phyloP scores from a whole-genome alignment of 768 basidiomycete genomes.

The Mycena galericulata region DNA sequence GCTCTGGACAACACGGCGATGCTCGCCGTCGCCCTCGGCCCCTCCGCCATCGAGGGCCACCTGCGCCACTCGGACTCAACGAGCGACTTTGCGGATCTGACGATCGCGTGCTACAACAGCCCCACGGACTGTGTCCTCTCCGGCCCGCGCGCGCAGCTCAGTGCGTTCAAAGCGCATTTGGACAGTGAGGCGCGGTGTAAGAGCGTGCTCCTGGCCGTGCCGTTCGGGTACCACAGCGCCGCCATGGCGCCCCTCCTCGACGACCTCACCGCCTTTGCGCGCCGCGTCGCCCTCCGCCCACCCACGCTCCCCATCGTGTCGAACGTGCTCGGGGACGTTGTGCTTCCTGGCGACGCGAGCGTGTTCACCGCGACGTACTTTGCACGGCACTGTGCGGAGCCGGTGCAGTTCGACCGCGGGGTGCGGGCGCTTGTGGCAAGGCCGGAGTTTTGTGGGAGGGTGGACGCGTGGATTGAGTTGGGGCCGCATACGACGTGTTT shows the following conservation, averaged over 20 bases:
- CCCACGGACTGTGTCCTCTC: slow-evolving; percentile 68
- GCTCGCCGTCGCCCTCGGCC: slow-evolving; percentile 63
- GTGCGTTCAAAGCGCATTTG: slow-evolving; percentile 54
- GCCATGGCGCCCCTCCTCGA: slow-evolving; percentile 69
- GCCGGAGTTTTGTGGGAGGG: slow-evolving; percentile 39
- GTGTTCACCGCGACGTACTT: slow-evolving; percentile 67
- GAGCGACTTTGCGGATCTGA: slow-evolving; percentile 53
- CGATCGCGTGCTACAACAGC: slow-evolving; percentile 74
- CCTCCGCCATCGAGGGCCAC: slow-evolving; percentile 47
- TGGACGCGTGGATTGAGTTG: slow-evolving; percentile 72
- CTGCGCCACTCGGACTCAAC: slow-evolving; percentile 50
- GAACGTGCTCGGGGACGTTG: slow-evolving; percentile 66
- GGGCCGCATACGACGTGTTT: slow-evolving; percentile 71
- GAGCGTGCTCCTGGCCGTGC: slow-evolving; percentile 60
- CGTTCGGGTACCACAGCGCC: slow-evolving; percentile 75
- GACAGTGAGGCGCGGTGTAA: slow-evolving; percentile 51
- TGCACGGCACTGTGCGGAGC: slow-evolving; percentile 66
- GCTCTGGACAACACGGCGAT: slow-evolving; percentile 62
- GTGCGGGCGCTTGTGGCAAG: slow-evolving; percentile 54
- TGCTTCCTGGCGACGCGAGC: slow-evolving; percentile 61
- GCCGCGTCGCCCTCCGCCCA: slow-evolving; percentile 50
- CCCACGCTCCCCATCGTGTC: slow-evolving; percentile 74
- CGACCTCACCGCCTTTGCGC: slow-evolving; percentile 58
- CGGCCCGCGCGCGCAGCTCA: slow-evolving; percentile 61
- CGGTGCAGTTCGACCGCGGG: slow-evolving; percentile 65